phyloP scores from a whole-genome alignment of 2,329 filamentous ascomycete species.

The Cadophora gregata region DNA sequence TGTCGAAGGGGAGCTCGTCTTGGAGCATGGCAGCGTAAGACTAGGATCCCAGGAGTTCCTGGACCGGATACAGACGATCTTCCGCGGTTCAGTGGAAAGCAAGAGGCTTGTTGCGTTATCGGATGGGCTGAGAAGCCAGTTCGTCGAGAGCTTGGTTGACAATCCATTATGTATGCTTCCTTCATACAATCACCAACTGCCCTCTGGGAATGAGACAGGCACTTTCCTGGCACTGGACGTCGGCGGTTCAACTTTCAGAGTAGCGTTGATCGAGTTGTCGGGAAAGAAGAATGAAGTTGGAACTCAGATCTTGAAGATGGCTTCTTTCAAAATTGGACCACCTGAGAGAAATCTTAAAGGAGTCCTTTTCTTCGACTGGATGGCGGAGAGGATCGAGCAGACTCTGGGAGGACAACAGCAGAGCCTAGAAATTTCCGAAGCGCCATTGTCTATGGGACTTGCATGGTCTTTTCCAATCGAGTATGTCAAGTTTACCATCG shows the following conservation, averaged over 20 bases:
- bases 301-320: constrained; percentile 60
- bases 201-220: constrained; percentile 63
- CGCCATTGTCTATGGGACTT: constrained; percentile 62
- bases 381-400: constrained; percentile 64
- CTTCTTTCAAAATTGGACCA: constrained; percentile 61
- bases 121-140: constrained; percentile 58
- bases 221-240: constrained; percentile 69
- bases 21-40: constrained; percentile 28
- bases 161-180: constrained; percentile 67
- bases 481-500: constrained; percentile 50
- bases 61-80: constrained; percentile 58
- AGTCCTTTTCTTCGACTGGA: constrained; percentile 70
- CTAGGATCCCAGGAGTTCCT: constrained; percentile 54
- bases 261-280: constrained; percentile 66
- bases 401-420: constrained; percentile 56
- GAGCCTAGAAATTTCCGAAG: constrained; percentile 44
- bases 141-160: constrained; percentile 56
- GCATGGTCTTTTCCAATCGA: constrained; percentile 76
- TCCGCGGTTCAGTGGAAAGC: constrained; percentile 56
- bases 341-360: constrained; percentile 63
- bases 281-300: constrained; percentile 52
- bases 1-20: constrained; percentile 24
- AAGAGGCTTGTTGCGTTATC: constrained; percentile 53
- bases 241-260: constrained; percentile 71
- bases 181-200: constrained; percentile 69